Evolutionary conservation across 768 basidiomycete species (phyloP), one percentile per base, ranked within the genome.

Genomic region (Asterophora lycoperdoides): DNA sequence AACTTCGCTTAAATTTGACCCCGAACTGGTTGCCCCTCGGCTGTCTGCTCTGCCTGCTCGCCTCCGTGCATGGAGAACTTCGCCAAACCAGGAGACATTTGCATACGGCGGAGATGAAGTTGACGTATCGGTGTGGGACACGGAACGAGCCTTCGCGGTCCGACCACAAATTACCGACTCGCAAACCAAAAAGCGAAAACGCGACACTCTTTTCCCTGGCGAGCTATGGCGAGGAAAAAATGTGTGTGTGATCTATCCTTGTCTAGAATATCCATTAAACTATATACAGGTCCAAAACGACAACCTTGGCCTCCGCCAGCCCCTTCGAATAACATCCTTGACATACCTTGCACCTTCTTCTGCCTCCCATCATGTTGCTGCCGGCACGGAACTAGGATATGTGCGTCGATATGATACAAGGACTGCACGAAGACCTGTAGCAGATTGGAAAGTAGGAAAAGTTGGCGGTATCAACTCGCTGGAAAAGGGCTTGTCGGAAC

Each of bases 151-250:
- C 60, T 88, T 66, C 72, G 78, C 62, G 52, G 61, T 40, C 26
- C 64, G 42, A 52, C 20, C 63, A 8, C 49, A 55, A 11, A 50
- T 63, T 3, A 41, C 56, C 10, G 51, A 60, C 38, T 29, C 59
- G 1, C 30, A 57, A 9, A 44, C 62, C 8, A 81, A 78, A 58
- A 84, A 87, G 59, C 68, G 86, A 56, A 84, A 84, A 63, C 68
- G 82, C 4, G 77, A 81, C 4, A 64, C 71, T 2, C 58, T 89
- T 2, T 77, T 90, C 41, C 76, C 83, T 0, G 86, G 79, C 0
- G 91, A 93, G 68, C 58, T 84, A 4, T 93, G 91, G 91, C 73
- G 90, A 48, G 89, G 89, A 8, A 86, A 84, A 64, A 93, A 93
- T 62, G 86, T 89, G 48, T 32, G 73, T 58, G 32, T n/a, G n/a